Evolutionary conservation across 2,329 filamentous ascomycete species (phyloP), one percentile per base, ranked within the genome.

Genomic region (Geosmithia putterillii): DNA sequence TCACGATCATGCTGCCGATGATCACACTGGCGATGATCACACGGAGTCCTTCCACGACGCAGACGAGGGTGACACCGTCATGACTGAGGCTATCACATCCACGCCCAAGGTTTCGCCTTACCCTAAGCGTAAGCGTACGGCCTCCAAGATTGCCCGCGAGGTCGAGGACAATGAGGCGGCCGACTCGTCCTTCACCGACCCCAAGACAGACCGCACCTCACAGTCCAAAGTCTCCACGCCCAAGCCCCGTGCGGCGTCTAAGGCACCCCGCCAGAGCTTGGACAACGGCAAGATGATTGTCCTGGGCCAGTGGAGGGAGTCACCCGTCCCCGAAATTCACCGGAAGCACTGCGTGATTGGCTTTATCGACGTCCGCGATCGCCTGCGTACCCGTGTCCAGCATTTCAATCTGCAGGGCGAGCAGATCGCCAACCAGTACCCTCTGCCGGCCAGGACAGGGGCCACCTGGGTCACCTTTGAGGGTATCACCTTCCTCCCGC

Each of bases 401-500:
- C 60, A 63, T 0, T 60, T 63, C 41, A 74, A 69, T 38, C 66
- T 70, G 19, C 53, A 59, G 2, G 73, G 73, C 12, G 64, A 71
- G 10, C 52, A 61, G 2, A 61, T 79, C 22, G 61, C 66, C 6
- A 54, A 63, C 36, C 60, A 65, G 22, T 66, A 66, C 53, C 61
- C 73, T 25, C 52, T 76, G 4, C 76, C 75, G 1, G 69, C 73
- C 2, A 76, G 75, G 1, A 73, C 75, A 2, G 76, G 76, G 19
- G 76, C 74, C 43, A 79, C 74, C 54, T 81, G 76, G 76, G 74
- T 80, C 20, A 79, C 75, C 0, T 80, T 80, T 50, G 72, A 78
- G 45, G 65, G 73, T 18, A 67, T 80, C 23, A 68, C 77, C 19
- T 80, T 81, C 51, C 70, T 73, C 2, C 56, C 69, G 7, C 74